A percentile compares a stretch with the other conserved stretches of the same genome.
Evolutionary conservation across 768 basidiomycete genomes (phyloP).

Genomic region (Exidia glandulosa): DNA sequence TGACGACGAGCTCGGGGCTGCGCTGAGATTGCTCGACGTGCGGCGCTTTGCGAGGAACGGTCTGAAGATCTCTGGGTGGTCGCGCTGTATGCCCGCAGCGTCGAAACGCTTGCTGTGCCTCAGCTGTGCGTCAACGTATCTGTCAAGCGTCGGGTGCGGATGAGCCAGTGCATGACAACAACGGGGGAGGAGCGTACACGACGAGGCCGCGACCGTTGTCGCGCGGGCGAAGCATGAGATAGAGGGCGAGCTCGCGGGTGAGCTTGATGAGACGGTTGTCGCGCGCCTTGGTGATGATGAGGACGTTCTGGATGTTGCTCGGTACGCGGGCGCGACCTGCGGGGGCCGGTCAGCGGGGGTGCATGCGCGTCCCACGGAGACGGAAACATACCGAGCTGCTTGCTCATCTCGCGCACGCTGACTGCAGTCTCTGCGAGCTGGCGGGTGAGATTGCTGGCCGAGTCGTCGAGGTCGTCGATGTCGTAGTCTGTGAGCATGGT

Average conservation of each 20-base stretch:
- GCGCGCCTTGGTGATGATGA: conserved; percentile 95
- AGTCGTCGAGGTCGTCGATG: conserved; percentile 45
- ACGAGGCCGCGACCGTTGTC: conserved; percentile 65
- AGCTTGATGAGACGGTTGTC: conserved; percentile 95
- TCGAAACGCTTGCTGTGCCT: conserved; percentile 86
- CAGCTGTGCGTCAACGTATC: conserved; percentile 92
- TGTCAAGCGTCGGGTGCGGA: conserved; percentile 21
- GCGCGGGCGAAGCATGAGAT: conserved; percentile 83
- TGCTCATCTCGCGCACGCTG: conserved; percentile 97
- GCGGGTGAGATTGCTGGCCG: conserved; percentile 69
- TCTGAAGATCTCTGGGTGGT: conserved; percentile 79
- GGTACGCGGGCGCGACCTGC: conserved; percentile 85
- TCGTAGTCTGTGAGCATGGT: conserved; percentile 12
- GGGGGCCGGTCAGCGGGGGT: not conserved
- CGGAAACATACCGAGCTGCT: conserved; percentile 67
- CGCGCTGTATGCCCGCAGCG: conserved; percentile 73
- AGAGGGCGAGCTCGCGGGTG: conserved; percentile 86
- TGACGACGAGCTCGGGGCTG: conserved; percentile 26
- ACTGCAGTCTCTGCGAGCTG: conserved; percentile 95
- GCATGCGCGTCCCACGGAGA: not conserved
- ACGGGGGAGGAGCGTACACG: conserved; percentile 48
- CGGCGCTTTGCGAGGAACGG: conserved; percentile 61
- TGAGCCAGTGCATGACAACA: conserved; percentile 1
- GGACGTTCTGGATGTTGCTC: conserved; percentile 82
- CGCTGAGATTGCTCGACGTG: conserved; percentile 44